Conservation (phyloP, 164 flowering plant species). For the Dillenia turbinata region DNA sequence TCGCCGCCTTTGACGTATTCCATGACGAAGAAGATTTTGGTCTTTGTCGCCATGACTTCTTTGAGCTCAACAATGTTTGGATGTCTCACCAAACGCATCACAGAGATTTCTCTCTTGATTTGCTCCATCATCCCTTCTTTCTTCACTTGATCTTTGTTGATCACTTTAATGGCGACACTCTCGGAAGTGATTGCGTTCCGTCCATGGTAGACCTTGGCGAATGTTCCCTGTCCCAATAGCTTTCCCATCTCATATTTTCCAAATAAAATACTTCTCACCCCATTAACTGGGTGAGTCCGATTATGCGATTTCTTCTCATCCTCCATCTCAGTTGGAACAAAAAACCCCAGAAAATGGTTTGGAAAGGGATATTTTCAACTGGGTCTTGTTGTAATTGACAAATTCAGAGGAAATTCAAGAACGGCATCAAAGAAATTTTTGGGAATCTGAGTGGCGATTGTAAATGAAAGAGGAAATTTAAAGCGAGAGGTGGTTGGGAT, state of each 20-base stretch:
- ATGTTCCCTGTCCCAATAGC: constrained; percentile 30
- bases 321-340: neutral
- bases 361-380: neutral
- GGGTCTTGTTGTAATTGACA: no score
- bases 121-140: constrained; percentile 40
- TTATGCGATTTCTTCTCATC: neutral
- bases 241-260: constrained; percentile 34
- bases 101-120: constrained; percentile 46
- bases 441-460: neutral
- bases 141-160: constrained; percentile 25
- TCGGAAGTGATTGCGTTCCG: constrained; percentile 16
- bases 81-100: constrained; percentile 47
- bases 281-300: neutral
- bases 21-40: constrained; percentile 45
- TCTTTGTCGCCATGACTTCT: constrained; percentile 55
- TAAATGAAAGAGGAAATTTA: neutral
- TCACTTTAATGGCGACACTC: constrained; percentile 30
- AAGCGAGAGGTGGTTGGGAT: neutral
- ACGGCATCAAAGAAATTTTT: no score
- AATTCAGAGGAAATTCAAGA: no score
- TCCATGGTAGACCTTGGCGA: constrained; percentile 33
- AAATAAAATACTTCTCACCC: constrained; percentile 12
- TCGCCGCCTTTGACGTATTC: constrained; percentile 54
- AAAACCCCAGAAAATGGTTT: neutral
- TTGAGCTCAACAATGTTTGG: constrained; percentile 45